Evolutionary conservation across 2,329 filamentous ascomycete species (phyloP), one percentile per base, ranked within the genome.

Genomic region (Xylaria polymorpha): DNA sequence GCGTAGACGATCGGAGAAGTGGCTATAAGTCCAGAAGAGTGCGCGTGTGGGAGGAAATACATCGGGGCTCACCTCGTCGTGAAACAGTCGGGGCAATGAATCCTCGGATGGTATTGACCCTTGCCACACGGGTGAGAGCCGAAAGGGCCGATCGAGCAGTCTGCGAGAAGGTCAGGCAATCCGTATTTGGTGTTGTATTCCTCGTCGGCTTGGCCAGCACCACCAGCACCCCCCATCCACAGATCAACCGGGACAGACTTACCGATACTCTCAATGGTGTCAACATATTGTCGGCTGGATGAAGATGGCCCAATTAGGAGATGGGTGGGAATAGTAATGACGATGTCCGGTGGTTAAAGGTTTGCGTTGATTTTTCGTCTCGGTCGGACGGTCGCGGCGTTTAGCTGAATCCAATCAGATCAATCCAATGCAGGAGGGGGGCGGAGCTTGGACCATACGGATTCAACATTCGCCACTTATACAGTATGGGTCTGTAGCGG

Each of bases 11-110:
- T 44, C 37, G 64, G 51, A 10, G 29, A 37, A 50, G 39, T 55
- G 2, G 22, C 20, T 15, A 22, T 46, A 41, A 50, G 43, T n/a
- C 37, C 14, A 12, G 35, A 57, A 44, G 25, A 7, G 55, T 18
- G 20, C 53, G 55, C 66, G 14, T 14, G 22, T 56, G 69, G 67
- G 76, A 80, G 8, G 25, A 37, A 76, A 80, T 75, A 70, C 72
- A 60, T 73, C 72, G 71, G 46, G 53, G 65, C 87, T 81, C 86
- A 90, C 87, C 87, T 86, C 86, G 85, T 80, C 87, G 85, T 73
- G 87, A 86, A 75, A 88, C 84, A 62, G 87, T 89, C 71, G 87
- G 87, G 77, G 85, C 86, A 77, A 89, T 87, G 80, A 89, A 89
- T 77, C 83, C 83, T 79, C 87, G 85, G 79, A 82, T 80, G 75